Evolutionary conservation across 176 grass and related monocot species (phyloP), one percentile per base, ranked within the genome.

Genomic region (Typha latifolia): DNA sequence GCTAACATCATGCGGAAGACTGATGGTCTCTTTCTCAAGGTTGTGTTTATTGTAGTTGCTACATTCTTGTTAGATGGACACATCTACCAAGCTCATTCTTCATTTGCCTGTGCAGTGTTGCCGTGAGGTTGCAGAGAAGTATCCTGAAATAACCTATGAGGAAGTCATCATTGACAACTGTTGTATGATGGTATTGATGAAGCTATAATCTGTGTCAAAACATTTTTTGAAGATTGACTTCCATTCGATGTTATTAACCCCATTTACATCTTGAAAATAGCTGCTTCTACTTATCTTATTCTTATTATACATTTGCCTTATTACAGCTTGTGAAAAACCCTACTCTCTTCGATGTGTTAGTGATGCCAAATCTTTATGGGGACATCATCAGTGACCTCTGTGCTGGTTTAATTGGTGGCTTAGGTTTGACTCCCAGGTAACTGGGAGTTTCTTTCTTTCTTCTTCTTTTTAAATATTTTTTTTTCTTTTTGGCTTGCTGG

Each of bases 1-100:
- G 94, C 94, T 51, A 97, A 99, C 73, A 99, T 99, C 62, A 93
- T 99, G 94, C 85, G 83, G 80, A 99, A 99, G 77, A 99, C 94
- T 48, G 89, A 99, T 12, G 94, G 89, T 21, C 85, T 99, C 73
- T 99, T 99, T 53, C 94, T 99, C 92, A 86, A 88, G 94, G 93
- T 67, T 73, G 27, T 49, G 31, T 59, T 16, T 59, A 20, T 22
- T 59, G 37, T 9, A 22, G 8, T 21, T 59, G n/a, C 0, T 43
- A 11, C 20, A 19, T 59, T 59, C 16, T 59, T 57, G 10, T 20
- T 57, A 8, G 20, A 11, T 22, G 16, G 53, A 69, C 48, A 52
- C 48, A 9, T 71, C 53, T 68, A 32, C 24, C 16, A 23, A 12
- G n/a, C 6, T 21, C 22, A 19, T 71, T 61, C 14, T 52, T 81